These are phyloP conservation scores for Beauveria brongniartii DNA, from an alignment of 2,329 filamentous ascomycete genomes.

Conservation along the genomic window DNA sequence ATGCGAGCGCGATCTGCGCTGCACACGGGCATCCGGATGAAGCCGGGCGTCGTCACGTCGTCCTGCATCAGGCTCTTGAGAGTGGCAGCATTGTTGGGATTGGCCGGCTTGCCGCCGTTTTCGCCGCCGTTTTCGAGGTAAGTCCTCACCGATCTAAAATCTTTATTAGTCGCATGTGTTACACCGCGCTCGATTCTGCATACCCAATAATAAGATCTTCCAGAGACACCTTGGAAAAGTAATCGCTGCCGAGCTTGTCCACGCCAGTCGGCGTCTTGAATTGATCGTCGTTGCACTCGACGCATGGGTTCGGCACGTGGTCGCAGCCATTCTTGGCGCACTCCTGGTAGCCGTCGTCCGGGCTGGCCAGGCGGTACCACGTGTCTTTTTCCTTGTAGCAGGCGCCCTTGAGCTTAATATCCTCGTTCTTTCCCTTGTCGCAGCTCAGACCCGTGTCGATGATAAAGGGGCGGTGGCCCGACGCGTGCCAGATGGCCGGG, in stretches of 20 bases:
- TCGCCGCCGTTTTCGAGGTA: neutral
- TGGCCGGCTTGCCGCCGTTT: neutral
- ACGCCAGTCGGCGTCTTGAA: constrained; percentile 1
- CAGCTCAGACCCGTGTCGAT: constrained; percentile 18
- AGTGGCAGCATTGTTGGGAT: neutral
- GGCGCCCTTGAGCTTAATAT: constrained; percentile 14
- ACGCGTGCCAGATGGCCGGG: constrained; percentile 22
- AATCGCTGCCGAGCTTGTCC: neutral
- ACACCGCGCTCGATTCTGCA: neutral
- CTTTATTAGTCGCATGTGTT: neutral
- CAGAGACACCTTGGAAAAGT: neutral
- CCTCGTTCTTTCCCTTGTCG: constrained; percentile 14
- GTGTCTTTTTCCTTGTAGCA: constrained; percentile 17
- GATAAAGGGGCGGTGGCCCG: constrained; percentile 22
- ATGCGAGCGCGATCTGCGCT: neutral
- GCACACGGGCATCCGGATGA: constrained; percentile 5
- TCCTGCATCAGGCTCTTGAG: neutral
- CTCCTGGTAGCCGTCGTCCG: neutral
- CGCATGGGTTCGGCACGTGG: neutral
- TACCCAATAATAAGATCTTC: constrained; percentile 1
- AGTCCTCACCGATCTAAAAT: neutral
- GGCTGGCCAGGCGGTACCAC: neutral
- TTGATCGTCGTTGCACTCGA: neutral
- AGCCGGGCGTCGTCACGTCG: constrained; percentile 4
- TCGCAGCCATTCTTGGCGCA: neutral